These are phyloP conservation scores for Epithele typhae DNA, from an alignment of 768 basidiomycete genomes.

Conservation along the genomic window DNA sequence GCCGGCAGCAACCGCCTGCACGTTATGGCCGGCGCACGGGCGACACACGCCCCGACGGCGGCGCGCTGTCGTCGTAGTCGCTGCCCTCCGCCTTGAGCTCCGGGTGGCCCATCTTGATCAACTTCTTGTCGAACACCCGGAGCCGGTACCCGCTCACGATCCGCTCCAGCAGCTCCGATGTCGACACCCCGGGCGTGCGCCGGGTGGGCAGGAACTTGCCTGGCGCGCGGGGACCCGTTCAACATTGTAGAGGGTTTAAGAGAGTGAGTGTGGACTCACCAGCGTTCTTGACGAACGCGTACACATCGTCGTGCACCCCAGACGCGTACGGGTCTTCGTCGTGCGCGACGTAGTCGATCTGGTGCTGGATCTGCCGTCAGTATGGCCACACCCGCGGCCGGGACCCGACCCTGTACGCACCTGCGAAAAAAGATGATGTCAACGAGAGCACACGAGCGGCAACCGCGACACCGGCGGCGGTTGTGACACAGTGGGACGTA, in stretches of 20 bases:
- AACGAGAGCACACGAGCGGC: too few species aligned
- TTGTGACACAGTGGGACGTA: slow-evolving; percentile 2
- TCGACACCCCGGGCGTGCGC: slow-evolving; percentile 91
- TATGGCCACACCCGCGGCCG: too few species aligned
- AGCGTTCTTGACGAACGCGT: slow-evolving; percentile 70
- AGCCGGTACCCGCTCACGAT: slow-evolving; percentile 86
- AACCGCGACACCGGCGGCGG: too few species aligned
- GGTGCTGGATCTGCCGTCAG: too few species aligned
- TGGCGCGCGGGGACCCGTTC: slow-evolving; percentile 25
- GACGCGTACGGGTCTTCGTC: slow-evolving; percentile 87
- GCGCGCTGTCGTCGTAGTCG: slow-evolving; percentile 27
- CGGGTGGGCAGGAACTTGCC: slow-evolving; percentile 95
- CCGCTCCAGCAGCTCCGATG: slow-evolving; percentile 87
- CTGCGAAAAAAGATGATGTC: slow-evolving; percentile 1
- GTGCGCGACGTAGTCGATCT: slow-evolving; percentile 97
- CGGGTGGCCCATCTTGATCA: slow-evolving; percentile 80
- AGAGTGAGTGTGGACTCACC: slow-evolving; percentile 43
- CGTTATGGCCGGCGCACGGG: background rate
- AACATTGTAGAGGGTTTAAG: too few species aligned
- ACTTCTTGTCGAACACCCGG: slow-evolving; percentile 83
- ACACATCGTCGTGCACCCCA: slow-evolving; percentile 83
- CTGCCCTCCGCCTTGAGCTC: slow-evolving; percentile 62
- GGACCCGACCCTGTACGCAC: too few species aligned
- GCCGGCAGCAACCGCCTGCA: too few species aligned
- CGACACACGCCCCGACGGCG: slow-evolving; percentile 12